Conservation (phyloP, 345 rosid species). For the Luvunga scandens region DNA sequence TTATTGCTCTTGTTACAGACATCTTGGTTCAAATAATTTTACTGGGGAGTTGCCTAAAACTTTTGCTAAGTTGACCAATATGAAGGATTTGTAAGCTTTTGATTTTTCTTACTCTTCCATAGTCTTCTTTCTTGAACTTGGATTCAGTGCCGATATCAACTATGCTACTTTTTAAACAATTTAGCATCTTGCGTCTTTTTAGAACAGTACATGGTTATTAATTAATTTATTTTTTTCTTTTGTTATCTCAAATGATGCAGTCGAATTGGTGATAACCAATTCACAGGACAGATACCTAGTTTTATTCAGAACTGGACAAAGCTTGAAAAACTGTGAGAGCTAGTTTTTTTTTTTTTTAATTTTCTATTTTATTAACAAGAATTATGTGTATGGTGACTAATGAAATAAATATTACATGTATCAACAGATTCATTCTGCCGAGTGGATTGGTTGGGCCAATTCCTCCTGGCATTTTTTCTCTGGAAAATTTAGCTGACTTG, state of each 20-base stretch:
- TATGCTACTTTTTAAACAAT: too few relatives aligned
- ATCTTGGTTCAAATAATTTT: slow-evolving; percentile 48
- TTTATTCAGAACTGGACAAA: slow-evolving; percentile 53
- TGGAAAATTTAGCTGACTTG: slow-evolving; percentile 26
- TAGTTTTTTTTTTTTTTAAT: background rate
- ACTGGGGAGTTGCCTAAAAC: slow-evolving; percentile 45
- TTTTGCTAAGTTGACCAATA: slow-evolving; percentile 41
- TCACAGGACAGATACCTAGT: slow-evolving; percentile 51
- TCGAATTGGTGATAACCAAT: slow-evolving; percentile 48
- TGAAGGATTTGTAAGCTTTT: slow-evolving; percentile 47
- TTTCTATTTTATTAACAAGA: too few relatives aligned
- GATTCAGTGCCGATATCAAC: too few relatives aligned
- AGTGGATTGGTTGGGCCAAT: slow-evolving; percentile 61
- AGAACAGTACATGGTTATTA: too few relatives aligned
- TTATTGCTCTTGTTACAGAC: slow-evolving; percentile 23
- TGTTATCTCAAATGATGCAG: slow-evolving; percentile 22
- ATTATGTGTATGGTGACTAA: background rate
- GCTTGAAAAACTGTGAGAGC: slow-evolving; percentile 48
- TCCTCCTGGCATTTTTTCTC: slow-evolving; percentile 30
- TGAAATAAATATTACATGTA: background rate
- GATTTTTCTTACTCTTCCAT: background rate
- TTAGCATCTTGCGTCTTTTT: too few relatives aligned
- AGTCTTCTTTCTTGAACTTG: background rate
- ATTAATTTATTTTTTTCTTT: too few relatives aligned
- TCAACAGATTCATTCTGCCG: slow-evolving; percentile 34